Conservation (phyloP, 1,284 basidiomycete genomes). For the Pterulicium gracile region DNA sequence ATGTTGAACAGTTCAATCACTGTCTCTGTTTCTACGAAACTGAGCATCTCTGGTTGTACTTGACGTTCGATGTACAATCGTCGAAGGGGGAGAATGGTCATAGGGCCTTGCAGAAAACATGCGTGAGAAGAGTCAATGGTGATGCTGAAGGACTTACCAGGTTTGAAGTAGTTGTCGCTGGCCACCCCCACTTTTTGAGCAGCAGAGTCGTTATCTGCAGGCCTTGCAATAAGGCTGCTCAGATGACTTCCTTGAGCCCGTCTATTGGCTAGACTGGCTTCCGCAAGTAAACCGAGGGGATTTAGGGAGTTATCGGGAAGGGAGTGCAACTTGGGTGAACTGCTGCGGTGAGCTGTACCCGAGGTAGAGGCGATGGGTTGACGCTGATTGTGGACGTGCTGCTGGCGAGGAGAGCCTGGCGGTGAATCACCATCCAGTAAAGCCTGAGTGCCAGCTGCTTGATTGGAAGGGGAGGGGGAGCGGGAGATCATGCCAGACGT, state of each 20-base stretch:
- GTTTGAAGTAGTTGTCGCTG: slow-evolving; percentile 89
- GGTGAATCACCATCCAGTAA: slow-evolving; percentile 46
- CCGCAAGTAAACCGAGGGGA: slow-evolving; percentile 82
- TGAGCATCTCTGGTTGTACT: slow-evolving; percentile 84
- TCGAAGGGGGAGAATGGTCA: slow-evolving; percentile 78
- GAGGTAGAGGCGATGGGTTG: slow-evolving; percentile 15
- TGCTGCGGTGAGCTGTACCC: slow-evolving; percentile 23
- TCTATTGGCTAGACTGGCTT: slow-evolving; percentile 83
- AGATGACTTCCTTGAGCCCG: slow-evolving; percentile 36
- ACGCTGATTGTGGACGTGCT: slow-evolving; percentile 16
- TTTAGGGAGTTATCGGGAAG: slow-evolving; percentile 88
- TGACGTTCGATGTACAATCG: slow-evolving; percentile 85
- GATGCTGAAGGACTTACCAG: no score
- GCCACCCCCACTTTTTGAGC: slow-evolving; percentile 62
- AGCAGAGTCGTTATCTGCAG: slow-evolving; percentile 13
- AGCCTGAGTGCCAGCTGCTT: slow-evolving; percentile 45
- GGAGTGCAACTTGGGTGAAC: slow-evolving; percentile 75
- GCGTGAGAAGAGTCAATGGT: slow-evolving; percentile 12
- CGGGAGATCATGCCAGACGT: slow-evolving; percentile 71
- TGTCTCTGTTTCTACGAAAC: slow-evolving; percentile 73
- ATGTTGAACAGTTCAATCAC: slow-evolving; percentile 88
- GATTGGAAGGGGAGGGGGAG: slow-evolving; percentile 62
- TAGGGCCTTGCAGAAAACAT: slow-evolving; percentile 42
- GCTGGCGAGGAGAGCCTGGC: slow-evolving; percentile 30
- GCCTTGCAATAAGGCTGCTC: slow-evolving; percentile 26